Evolutionary conservation across 495 filamentous ascomycete genomes (phyloP), one percentile per base, ranked within the genome.

Genomic region (Copromyces sp.): DNA sequence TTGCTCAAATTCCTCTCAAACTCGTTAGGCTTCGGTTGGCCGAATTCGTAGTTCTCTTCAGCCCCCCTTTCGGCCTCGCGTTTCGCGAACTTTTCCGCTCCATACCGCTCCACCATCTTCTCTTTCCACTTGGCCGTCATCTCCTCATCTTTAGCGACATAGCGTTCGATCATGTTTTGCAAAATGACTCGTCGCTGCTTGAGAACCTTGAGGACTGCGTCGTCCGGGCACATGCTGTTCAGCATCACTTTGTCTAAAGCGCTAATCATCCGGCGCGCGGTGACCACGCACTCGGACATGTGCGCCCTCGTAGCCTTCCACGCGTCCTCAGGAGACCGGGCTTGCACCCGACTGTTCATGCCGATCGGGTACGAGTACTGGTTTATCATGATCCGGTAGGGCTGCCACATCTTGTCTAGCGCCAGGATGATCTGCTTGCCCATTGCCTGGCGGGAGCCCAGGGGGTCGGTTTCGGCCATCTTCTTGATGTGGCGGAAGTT

Each of bases 231-330:
- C 76, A 82, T 72, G 17, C 75, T 65, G 20, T 80, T 71, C 9
- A 68, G 32, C 65, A 78, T 39, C 11, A 84, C 69, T 39, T 74
- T 77, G 74, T 86, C 84, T 37, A 79, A 77, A 5, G 80, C 81
- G 41, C 77, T 77, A 45, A 83, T 78, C 78, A 86, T 82, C 47
- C 77, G 77, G n/a, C 81, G 80, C 24, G 80, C 82, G 35, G 83
- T 77, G 5, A 83, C 77, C 24, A 83, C 71, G 20, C 81, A 73
- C 70, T 86, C 83, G 17, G 74, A 70, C 73, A 73, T 73, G n/a
- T 74, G 69, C 17, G 73, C 76, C n/a, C 73, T 59, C 17, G 68
- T 14, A 17, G 39, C n/a, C 17, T 73, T 68, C 39, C 65, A 68
- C 24, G 37, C 17, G 20, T 77, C 70, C 59, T 75, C 69, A 12